phyloP scores from a whole-genome alignment of 768 basidiomycete species.

The Leccinum aurantiacum region DNA sequence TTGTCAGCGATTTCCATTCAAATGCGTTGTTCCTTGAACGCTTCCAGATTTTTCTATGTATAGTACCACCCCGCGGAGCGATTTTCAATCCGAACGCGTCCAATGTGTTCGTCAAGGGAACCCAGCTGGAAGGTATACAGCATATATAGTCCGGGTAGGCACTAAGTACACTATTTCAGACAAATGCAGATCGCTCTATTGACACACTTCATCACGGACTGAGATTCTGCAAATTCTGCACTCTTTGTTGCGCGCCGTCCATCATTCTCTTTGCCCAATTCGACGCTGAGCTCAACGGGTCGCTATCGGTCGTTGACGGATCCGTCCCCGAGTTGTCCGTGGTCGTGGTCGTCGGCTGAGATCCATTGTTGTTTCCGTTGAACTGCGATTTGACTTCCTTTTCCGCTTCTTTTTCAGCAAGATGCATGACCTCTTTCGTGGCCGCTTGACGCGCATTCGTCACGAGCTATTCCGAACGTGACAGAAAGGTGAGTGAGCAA shows the following conservation, averaged over 20 bases:
- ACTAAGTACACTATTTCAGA: not conserved
- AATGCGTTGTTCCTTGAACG: too few relatives aligned
- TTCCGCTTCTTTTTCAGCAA: slow-evolving; percentile 13
- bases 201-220: not conserved
- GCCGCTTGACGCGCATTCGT: slow-evolving; percentile 6
- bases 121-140: not conserved
- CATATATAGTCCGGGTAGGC: not conserved
- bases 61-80: not conserved
- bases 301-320: not conserved
- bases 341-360: not conserved
- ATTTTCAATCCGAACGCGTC: not conserved
- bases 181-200: not conserved
- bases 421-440: slow-evolving; percentile 1
- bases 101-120: not conserved
- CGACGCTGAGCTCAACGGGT: slow-evolving; percentile 6
- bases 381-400: slow-evolving; percentile 6
- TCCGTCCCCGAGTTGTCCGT: not conserved
- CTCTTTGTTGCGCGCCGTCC: slow-evolving; percentile 13
- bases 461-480: not conserved
- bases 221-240: slow-evolving; percentile 10
- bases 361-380: not conserved
- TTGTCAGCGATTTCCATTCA: too few relatives aligned
- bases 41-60: not conserved
- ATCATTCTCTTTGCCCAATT: slow-evolving; percentile 21
- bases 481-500: not conserved